These are phyloP conservation scores for Orbilia javanica DNA, from an alignment of 2,329 filamentous ascomycete species.

Conservation along the genomic window DNA sequence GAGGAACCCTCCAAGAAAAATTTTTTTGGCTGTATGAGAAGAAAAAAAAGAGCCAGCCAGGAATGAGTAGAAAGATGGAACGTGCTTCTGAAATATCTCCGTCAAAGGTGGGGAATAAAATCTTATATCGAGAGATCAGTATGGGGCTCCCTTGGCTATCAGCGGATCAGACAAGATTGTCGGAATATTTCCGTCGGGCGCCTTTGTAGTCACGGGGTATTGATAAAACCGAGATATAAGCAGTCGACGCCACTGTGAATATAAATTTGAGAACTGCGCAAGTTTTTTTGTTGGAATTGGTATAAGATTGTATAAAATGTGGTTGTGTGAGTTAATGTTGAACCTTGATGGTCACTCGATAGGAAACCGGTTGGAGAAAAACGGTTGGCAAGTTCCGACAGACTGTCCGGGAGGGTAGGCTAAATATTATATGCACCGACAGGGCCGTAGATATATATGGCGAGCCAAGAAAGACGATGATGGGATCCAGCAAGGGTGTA, in stretches of 20 bases:
- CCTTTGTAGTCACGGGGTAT: conserved; percentile 54
- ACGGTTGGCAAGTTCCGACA: conserved; percentile 55
- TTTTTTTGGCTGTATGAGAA: conserved; percentile 27
- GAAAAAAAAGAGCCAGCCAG: conserved; percentile 26
- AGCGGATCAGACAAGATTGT: conserved; percentile 46
- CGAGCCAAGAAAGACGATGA: conserved; percentile 50
- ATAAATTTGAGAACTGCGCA: conserved; percentile 55
- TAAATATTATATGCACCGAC: conserved; percentile 47
- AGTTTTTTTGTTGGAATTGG: conserved; percentile 54
- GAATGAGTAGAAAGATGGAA: conserved; percentile 35
- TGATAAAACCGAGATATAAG: conserved; percentile 24
- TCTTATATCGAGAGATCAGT: conserved; percentile 50
- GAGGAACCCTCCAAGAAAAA: conserved; percentile 35
- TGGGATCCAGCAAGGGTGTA: conserved; percentile 52
- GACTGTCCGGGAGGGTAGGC: conserved; percentile 33
- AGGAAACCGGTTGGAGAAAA: conserved; percentile 59
- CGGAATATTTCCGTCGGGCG: conserved; percentile 56
- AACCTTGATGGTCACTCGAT: conserved; percentile 40
- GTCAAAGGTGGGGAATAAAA: conserved; percentile 48
- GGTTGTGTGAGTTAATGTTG: conserved; percentile 29
- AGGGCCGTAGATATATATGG: conserved; percentile 53
- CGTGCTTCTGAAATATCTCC: conserved; percentile 56
- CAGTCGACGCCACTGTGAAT: conserved; percentile 51
- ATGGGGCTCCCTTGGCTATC: conserved; percentile 49
- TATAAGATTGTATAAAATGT: conserved; percentile 50